These are phyloP conservation scores for Phytophthora pluvialis DNA, from an alignment of 352 stramenopile species.

Conservation along the genomic window DNA sequence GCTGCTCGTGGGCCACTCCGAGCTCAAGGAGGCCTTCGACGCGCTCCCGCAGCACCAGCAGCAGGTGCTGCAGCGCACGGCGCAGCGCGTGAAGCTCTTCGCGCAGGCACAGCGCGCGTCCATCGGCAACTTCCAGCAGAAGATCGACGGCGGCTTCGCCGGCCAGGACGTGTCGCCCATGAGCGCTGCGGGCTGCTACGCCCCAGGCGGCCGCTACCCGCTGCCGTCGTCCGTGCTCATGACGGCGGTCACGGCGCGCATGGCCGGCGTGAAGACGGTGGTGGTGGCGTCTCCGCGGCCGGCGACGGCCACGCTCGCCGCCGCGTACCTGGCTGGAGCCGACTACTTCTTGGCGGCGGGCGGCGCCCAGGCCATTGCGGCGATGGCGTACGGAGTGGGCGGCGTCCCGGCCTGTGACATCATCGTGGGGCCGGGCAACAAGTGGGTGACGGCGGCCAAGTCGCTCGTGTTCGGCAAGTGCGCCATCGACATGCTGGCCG, in stretches of 20 bases:
- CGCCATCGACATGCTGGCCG: conserved; percentile 99
- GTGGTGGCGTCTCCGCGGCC: conserved; percentile 95
- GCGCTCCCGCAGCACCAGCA: conserved; percentile 72
- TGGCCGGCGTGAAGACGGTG: conserved; percentile 94
- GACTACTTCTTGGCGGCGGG: conserved; percentile 89
- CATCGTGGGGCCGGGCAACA: conserved; percentile 98
- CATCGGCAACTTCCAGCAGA: conserved; percentile 93
- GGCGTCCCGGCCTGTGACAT: conserved; percentile 95
- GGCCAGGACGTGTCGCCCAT: conserved; percentile 92
- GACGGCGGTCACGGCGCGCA: conserved; percentile 95
- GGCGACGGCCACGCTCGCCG: conserved; percentile 93
- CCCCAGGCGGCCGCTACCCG: conserved; percentile 96
- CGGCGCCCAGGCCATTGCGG: conserved; percentile 91
- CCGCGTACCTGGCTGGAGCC: conserved; percentile 93
- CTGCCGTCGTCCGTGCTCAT: conserved; percentile 98
- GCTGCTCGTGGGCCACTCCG: conserved; percentile 58
- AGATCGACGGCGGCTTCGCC: conserved; percentile 95
- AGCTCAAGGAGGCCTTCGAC: conserved; percentile 90
- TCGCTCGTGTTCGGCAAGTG: conserved; percentile 96
- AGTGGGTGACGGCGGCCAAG: conserved; percentile 99
- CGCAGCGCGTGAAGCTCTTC: conserved; percentile 92
- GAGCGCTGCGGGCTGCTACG: conserved; percentile 95
- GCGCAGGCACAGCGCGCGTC: conserved; percentile 93
- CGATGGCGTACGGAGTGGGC: conserved; percentile 96
- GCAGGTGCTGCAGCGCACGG: conserved; percentile 87